These are phyloP conservation scores for Coemansia sp. DNA, from an alignment of 192 early-diverging fungal genomes.

Conservation along the genomic window DNA sequence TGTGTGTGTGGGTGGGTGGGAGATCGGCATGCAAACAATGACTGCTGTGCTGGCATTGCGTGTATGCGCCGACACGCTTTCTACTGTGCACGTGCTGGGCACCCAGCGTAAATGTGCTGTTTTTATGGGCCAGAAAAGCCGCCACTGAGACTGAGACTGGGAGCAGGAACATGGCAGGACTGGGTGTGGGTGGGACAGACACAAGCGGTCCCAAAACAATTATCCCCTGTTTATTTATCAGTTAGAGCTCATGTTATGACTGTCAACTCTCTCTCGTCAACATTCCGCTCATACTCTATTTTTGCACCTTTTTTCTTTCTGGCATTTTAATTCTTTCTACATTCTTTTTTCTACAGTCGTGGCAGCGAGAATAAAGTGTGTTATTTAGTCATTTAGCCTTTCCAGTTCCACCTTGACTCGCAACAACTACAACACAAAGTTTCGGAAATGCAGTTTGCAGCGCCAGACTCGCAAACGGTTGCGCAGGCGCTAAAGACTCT, in stretches of 20 bases:
- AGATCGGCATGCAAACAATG: neutral
- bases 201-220: too few relatives aligned
- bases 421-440: too few relatives aligned
- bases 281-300: conserved; percentile 1
- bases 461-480: conserved; percentile 30
- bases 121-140: neutral
- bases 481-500: conserved; percentile 52
- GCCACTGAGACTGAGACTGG: neutral
- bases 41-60: neutral
- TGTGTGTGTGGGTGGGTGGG: neutral
- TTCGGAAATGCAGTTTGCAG: conserved; percentile 30
- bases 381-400: too few relatives aligned
- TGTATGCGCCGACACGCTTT: neutral
- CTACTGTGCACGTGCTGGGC: neutral
- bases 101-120: neutral
- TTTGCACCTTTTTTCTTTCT: conserved; percentile 4
- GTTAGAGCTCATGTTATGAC: neutral
- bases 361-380: too few relatives aligned
- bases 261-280: neutral
- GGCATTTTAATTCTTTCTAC: too few relatives aligned
- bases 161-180: too few relatives aligned
- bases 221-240: neutral
- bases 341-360: too few relatives aligned
- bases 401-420: neutral
- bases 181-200: too few relatives aligned